A percentile compares a stretch with the other conserved stretches of the same genome.
Conservation (phyloP, 768 basidiomycete genomes). For the Trichaptum fuscoviolaceum region DNA sequence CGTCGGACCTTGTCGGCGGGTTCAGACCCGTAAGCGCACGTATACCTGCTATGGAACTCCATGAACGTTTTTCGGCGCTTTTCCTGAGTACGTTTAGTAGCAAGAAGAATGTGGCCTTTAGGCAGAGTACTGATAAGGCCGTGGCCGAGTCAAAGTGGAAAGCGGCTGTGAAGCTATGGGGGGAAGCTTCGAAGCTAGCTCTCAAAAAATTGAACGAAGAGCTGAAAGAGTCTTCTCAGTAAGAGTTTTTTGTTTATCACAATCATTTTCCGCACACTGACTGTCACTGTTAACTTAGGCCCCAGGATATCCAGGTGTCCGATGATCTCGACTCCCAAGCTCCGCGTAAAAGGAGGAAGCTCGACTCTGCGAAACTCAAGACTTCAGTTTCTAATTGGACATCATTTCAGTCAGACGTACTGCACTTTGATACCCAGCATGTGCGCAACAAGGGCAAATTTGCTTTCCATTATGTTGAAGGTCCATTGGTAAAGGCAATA, state of each 20-base stretch:
- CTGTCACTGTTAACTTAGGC: not conserved
- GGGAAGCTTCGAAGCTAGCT: slow-evolving; percentile 66
- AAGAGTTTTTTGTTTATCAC: slow-evolving; percentile 2
- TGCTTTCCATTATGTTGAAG: slow-evolving; percentile 93
- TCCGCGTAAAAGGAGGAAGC: slow-evolving; percentile 69
- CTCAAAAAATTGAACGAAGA: slow-evolving; percentile 45
- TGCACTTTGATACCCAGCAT: slow-evolving; percentile 83
- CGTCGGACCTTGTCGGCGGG: slow-evolving; percentile 89
- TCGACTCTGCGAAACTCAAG: slow-evolving; percentile 38
- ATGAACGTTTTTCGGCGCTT: slow-evolving; percentile 69
- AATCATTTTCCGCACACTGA: not conserved
- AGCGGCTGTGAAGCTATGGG: slow-evolving; percentile 78
- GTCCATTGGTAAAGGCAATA: slow-evolving; percentile 89
- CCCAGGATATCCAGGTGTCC: slow-evolving; percentile 13
- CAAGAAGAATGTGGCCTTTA: slow-evolving; percentile 83
- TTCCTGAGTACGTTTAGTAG: slow-evolving; percentile 87
- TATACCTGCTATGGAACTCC: slow-evolving; percentile 64
- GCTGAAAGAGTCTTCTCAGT: slow-evolving; percentile 2
- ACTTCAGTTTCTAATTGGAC: slow-evolving; percentile 58
- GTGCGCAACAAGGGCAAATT: slow-evolving; percentile 86
- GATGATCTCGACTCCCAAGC: slow-evolving; percentile 33
- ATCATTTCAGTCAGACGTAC: slow-evolving; percentile 58
- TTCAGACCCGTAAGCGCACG: slow-evolving; percentile 94
- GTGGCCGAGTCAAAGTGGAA: slow-evolving; percentile 83
- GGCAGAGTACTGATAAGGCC: slow-evolving; percentile 75